A percentile compares a stretch with the other conserved stretches of the same genome.
Evolutionary conservation across 768 basidiomycete genomes (phyloP).

Genomic region (Gloeophyllum trabeum): DNA sequence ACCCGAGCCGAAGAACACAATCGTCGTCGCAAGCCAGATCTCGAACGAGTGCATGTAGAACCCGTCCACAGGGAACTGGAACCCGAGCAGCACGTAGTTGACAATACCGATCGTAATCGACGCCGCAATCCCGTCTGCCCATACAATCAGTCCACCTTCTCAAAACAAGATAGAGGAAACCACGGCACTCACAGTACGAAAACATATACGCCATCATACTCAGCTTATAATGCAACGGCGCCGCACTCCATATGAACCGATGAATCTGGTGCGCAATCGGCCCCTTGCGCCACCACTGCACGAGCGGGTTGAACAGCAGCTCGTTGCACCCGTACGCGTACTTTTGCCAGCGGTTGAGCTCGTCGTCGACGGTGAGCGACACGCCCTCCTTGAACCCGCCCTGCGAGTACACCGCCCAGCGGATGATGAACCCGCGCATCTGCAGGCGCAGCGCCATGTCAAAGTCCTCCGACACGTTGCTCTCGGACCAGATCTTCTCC

Average conservation of each 20-base stretch:
- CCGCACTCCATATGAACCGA: conserved; percentile 59
- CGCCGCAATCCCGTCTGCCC: conserved; percentile 44
- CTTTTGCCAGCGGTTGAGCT: conserved; percentile 90
- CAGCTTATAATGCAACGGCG: conserved; percentile 38
- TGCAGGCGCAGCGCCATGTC: conserved; percentile 56
- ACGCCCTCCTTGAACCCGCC: conserved; percentile 90
- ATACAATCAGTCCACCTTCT: too few relatives aligned
- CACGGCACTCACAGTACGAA: conserved; percentile 31
- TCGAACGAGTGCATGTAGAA: conserved; percentile 76
- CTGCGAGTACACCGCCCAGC: conserved; percentile 77
- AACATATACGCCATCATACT: conserved; percentile 47
- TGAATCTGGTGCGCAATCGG: conserved; percentile 77
- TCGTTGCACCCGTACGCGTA: conserved; percentile 48
- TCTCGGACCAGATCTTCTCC: conserved; percentile 55
- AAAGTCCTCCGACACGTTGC: conserved; percentile 61
- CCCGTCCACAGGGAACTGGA: conserved; percentile 59
- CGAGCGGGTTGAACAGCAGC: conserved; percentile 69
- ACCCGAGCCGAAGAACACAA: conserved; percentile 71
- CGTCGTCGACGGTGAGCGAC: conserved; percentile 80
- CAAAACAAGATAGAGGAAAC: not conserved
- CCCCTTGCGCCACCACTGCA: conserved; percentile 67
- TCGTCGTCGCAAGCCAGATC: conserved; percentile 65
- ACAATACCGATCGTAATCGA: conserved; percentile 54
- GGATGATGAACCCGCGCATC: conserved; percentile 33
- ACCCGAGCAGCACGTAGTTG: conserved; percentile 70